Conservation (phyloP, 768 basidiomycete genomes). For the Lentinus tigrinus region DNA sequence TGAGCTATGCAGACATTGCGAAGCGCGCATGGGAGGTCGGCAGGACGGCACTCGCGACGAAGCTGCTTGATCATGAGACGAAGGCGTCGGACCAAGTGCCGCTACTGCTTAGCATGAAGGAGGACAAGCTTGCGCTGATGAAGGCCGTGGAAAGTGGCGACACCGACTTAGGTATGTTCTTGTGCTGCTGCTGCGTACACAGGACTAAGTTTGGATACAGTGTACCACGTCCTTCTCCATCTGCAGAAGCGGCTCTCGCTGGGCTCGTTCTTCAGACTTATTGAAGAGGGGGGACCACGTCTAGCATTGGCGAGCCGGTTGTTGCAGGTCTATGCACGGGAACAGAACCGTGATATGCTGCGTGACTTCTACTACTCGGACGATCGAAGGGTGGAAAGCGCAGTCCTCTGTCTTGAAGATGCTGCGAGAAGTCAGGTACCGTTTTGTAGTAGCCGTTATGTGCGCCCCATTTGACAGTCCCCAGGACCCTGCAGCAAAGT, state of each 20-base stretch:
- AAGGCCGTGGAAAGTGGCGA: slow-evolving; percentile 96
- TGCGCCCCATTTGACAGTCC: neutral
- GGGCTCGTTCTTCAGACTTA: slow-evolving; percentile 90
- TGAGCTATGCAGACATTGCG: slow-evolving; percentile 95
- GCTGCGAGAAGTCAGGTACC: slow-evolving; percentile 61
- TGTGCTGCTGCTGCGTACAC: neutral
- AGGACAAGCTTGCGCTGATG: slow-evolving; percentile 80
- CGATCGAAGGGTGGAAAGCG: slow-evolving; percentile 91
- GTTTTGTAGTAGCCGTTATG: neutral
- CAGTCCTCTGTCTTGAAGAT: slow-evolving; percentile 84
- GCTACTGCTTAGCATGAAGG: slow-evolving; percentile 90
- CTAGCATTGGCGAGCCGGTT: slow-evolving; percentile 76
- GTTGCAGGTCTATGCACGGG: slow-evolving; percentile 86
- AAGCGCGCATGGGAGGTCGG: slow-evolving; percentile 92
- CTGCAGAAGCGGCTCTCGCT: slow-evolving; percentile 79
- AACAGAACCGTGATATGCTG: slow-evolving; percentile 89
- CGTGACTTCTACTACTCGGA: slow-evolving; percentile 98
- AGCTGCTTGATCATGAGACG: slow-evolving; percentile 90
- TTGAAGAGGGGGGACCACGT: slow-evolving; percentile 83
- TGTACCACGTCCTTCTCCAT: slow-evolving; percentile 91
- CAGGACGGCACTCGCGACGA: slow-evolving; percentile 75
- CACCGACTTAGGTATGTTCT: slow-evolving; percentile 78
- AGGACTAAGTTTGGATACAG: slow-evolving; percentile 39
- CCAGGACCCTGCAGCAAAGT: slow-evolving; percentile 72
- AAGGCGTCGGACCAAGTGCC: slow-evolving; percentile 92